Evolutionary conservation across 164 flowering plant species (phyloP), one percentile per base, ranked within the genome.

Genomic region (Buxus sempervirens): DNA sequence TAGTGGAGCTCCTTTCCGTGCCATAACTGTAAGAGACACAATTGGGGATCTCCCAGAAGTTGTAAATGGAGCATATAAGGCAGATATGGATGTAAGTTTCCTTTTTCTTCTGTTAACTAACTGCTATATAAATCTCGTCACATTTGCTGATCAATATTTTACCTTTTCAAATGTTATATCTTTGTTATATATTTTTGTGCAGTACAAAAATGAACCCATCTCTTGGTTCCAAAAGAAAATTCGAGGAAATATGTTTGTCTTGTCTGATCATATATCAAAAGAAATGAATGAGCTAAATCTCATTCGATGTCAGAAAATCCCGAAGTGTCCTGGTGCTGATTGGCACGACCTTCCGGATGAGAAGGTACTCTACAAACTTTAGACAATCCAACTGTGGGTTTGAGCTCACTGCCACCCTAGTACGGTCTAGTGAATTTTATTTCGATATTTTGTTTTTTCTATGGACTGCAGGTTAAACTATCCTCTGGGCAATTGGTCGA

Each of bases 221-320:
- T 91, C 98, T 21, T 91, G 97, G 97, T 91, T 88, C 73, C 98
- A 94, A 76, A 91, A 85, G 84, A 87, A 76, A 76, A 90, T 91
- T 56, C 79, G 98, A 63, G 90, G 91, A 27, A 60, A 78, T 48
- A 77, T 69, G 77, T 28, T 60, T 56, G 71, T 71, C n/a, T 71
- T 91, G 68, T 76, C 73, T 65, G 97, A 93, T 76, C 98, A 93
- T 69, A 82, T 93, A 61, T 83, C 96, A n/a, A 91, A 93, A 74
- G 97, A 93, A 75, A 93, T 93, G 98, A 90, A 90, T 70, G 98
- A 89, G 74, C 73, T 93, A 38, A 93, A 92, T 78, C 74, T 84
- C 27, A 89, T 86, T 48, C 73, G 98, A 65, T 93, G 96, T 66
- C 88, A 85, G 71, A 82, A 70, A 67, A 89, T 93, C 63, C 98